A percentile compares a stretch with the other conserved stretches of the same genome.
Evolutionary conservation across 2,329 filamentous ascomycete species (phyloP).

Genomic region (Fusarium tjaetaba): DNA sequence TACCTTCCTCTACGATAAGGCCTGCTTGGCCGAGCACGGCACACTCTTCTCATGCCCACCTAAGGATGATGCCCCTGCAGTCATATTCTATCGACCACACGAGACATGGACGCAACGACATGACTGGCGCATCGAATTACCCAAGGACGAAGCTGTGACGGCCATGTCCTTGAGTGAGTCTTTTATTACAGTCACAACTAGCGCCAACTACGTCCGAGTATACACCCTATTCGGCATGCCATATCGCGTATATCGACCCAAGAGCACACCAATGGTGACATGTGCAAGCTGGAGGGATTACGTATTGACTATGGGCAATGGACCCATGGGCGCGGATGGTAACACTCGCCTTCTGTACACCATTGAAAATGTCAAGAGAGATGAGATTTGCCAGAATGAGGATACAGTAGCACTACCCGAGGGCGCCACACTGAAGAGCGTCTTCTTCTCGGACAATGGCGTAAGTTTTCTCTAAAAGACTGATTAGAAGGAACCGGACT

Average conservation of each 20-base stretch:
- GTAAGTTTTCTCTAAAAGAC: conserved; percentile 59
- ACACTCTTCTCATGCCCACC: conserved; percentile 86
- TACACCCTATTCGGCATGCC: conserved; percentile 94
- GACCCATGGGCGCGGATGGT: conserved; percentile 82
- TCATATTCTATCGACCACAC: conserved; percentile 95
- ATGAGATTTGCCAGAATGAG: conserved; percentile 94
- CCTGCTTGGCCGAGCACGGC: conserved; percentile 87
- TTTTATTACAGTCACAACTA: conserved; percentile 90
- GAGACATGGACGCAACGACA: conserved; percentile 93
- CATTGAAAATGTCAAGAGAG: conserved; percentile 92
- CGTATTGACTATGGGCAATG: conserved; percentile 95
- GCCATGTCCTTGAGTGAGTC: conserved; percentile 92
- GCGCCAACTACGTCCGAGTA: conserved; percentile 86
- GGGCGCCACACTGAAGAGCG: conserved; percentile 76
- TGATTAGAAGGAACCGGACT: background rate
- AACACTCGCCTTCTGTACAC: conserved; percentile 84
- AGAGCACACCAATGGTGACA: conserved; percentile 88
- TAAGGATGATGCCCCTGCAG: conserved; percentile 72
- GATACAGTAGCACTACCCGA: conserved; percentile 88
- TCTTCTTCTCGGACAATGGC: conserved; percentile 94
- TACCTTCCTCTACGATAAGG: conserved; percentile 94
- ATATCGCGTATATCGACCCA: conserved; percentile 88
- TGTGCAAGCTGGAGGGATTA: conserved; percentile 97
- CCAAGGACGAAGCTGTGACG: conserved; percentile 83
- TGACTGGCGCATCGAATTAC: conserved; percentile 92